These are phyloP conservation scores for Penicillium sp. DNA, from an alignment of 2,329 filamentous ascomycete genomes.

Conservation along the genomic window DNA sequence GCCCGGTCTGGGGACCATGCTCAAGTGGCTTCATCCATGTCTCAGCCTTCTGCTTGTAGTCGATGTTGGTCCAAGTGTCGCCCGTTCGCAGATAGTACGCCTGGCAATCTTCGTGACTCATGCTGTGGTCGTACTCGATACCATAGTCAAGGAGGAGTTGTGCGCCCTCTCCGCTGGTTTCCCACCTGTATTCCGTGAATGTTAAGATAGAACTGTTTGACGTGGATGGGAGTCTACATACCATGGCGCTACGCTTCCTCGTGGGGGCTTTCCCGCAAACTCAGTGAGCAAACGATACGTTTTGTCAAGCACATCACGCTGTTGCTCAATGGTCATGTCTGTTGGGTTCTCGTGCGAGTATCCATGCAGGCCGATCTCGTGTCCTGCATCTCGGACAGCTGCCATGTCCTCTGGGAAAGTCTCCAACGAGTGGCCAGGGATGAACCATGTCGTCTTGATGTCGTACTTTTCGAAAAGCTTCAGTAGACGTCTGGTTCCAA, in stretches of 20 bases:
- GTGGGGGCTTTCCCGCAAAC: constrained; percentile 71
- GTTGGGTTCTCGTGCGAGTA: constrained; percentile 74
- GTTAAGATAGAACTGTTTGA: not conserved
- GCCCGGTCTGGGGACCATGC: constrained; percentile 36
- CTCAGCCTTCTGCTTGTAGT: constrained; percentile 40
- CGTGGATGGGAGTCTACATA: not conserved
- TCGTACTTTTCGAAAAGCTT: constrained; percentile 70
- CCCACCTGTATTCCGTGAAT: constrained; percentile 51
- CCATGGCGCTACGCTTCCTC: constrained; percentile 72
- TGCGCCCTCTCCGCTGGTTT: constrained; percentile 65
- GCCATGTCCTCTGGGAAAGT: constrained; percentile 66
- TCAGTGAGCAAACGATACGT: constrained; percentile 72
- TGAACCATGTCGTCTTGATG: constrained; percentile 68
- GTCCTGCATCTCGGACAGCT: constrained; percentile 61
- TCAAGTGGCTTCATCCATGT: constrained; percentile 53
- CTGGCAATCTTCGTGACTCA: constrained; percentile 47
- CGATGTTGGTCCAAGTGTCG: constrained; percentile 47
- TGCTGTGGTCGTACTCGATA: constrained; percentile 47
- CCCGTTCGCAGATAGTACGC: constrained; percentile 45
- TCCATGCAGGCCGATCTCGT: constrained; percentile 68
- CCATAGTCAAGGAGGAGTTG: constrained; percentile 45
- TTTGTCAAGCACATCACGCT: constrained; percentile 73
- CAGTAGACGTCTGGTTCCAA: constrained; percentile 64
- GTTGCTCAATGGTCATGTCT: constrained; percentile 73
- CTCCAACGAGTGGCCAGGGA: constrained; percentile 63